phyloP scores from a whole-genome alignment of 345 rosid genomes.

The Syzygium aromaticum region DNA sequence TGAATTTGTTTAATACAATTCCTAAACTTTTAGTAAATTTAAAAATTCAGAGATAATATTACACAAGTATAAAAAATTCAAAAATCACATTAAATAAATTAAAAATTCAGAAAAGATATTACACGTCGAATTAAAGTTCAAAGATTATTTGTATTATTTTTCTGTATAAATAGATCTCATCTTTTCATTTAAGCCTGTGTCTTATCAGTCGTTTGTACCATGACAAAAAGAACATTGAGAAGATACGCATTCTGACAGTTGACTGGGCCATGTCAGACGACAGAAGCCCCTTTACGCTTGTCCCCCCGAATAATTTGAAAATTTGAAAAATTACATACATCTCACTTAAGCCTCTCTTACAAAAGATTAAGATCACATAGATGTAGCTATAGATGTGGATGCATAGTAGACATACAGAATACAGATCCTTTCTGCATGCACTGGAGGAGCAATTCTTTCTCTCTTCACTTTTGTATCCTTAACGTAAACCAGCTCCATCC shows the following conservation, averaged over 20 bases:
- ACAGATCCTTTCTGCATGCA: not conserved
- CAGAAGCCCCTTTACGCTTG: not conserved
- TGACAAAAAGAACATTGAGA: not conserved
- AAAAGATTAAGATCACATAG: not conserved
- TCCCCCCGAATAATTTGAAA: not conserved
- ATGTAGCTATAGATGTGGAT: not conserved
- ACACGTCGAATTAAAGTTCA: fast-evolving
- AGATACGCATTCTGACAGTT: not conserved
- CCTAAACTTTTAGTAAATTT: no score
- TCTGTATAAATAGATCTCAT: not conserved
- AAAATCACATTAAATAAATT: fast-evolving
- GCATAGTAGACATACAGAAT: fast-evolving
- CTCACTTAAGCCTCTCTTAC: not conserved
- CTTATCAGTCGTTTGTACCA: not conserved
- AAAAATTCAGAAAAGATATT: not conserved
- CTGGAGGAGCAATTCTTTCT: not conserved
- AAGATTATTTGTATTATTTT: not conserved
- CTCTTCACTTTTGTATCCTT: not conserved
- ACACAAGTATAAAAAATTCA: not conserved
- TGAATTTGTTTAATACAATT: no score
- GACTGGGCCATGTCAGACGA: not conserved
- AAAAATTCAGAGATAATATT: no score
- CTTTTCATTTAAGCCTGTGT: not conserved
- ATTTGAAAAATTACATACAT: not conserved
- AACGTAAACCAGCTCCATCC: not conserved